Evolutionary conservation across 1,284 basidiomycete genomes (phyloP), one percentile per base, ranked within the genome.

Genomic region (Ustilago lituana): DNA sequence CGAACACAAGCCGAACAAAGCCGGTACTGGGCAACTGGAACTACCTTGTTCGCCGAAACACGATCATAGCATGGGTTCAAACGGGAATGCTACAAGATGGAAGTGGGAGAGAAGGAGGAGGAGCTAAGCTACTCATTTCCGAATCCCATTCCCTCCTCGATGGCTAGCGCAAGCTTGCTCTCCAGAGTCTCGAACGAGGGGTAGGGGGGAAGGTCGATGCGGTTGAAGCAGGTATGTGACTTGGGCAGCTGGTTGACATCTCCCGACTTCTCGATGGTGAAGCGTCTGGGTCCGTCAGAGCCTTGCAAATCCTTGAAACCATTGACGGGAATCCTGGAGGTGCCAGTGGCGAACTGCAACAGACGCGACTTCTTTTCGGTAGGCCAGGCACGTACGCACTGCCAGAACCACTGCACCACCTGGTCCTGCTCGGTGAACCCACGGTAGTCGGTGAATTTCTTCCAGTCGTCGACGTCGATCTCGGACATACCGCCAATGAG

Each of bases 341-440:
- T 98, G 37, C 96, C 96, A 5, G 96, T 98, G 7, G 94, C 94
- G 83, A 99, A 98, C 83, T 98, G 95, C 46, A 82, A 66, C 58
- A 98, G 84, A 9, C 95, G 90, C 43, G 91, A 92, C 85, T 98
- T 97, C 83, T 93, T 89, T 84, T 98, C 96, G 0, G 93, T 87
- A 7, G 95, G 94, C 95, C 95, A 98, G 49, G 90, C 89, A 54
- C 91, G 89, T 57, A 98, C 92, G 78, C 93, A 94, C 85, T 98
- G 91, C 96, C 96, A 99, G 88, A 99, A 99, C 96, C 96, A 98
- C 82, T 97, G 93, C 69, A 99, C 93, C 61, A 98, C 95, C 56
- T 80, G 78, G 68, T 82, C 78, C 53, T 78, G 74, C 59, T 75
- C 79, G 24, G 77, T 82, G 64, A 86, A 87, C 46, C 86, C 86